A percentile compares a stretch with the other conserved stretches of the same genome.
Evolutionary conservation across 257 asterid species (phyloP).

Genomic region (Lavandula angustifolia): DNA sequence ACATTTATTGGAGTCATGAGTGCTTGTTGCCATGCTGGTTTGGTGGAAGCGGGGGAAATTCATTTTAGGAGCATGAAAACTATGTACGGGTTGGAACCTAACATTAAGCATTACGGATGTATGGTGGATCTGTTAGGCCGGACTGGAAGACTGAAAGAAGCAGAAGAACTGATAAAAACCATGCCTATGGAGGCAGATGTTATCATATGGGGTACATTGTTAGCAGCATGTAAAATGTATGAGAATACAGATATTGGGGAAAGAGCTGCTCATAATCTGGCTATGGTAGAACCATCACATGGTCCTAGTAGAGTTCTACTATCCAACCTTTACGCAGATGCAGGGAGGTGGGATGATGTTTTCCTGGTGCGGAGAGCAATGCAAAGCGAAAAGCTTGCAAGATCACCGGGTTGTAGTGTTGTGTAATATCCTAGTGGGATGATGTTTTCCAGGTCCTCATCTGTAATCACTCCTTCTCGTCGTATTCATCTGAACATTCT

Average conservation of each 20-base stretch:
- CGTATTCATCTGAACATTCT: no score
- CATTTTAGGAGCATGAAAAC: slow-evolving; percentile 71
- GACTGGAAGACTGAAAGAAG: slow-evolving; percentile 76
- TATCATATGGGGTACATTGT: slow-evolving; percentile 75
- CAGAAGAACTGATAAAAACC: slow-evolving; percentile 58
- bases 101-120: slow-evolving; percentile 86
- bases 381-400: slow-evolving; percentile 45
- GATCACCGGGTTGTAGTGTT: slow-evolving; percentile 83
- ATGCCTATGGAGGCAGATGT: slow-evolving; percentile 93
- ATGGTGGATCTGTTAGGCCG: slow-evolving; percentile 91
- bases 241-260: slow-evolving; percentile 69
- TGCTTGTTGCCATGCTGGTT: slow-evolving; percentile 95
- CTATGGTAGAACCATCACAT: slow-evolving; percentile 74
- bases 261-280: slow-evolving; percentile 69
- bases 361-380: slow-evolving; percentile 53
- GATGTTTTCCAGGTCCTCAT: no score
- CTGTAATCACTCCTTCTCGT: no score
- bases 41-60: slow-evolving; percentile 69
- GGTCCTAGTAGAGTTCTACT: slow-evolving; percentile 87
- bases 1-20: slow-evolving; percentile 81
- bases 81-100: slow-evolving; percentile 57
- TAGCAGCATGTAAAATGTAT: slow-evolving; percentile 78
- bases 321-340: slow-evolving; percentile 77
- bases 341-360: slow-evolving; percentile 84
- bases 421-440: slow-evolving; percentile 33